Evolutionary conservation across 2,329 filamentous ascomycete species (phyloP).

Genomic region (Aureobasidium lini): DNA sequence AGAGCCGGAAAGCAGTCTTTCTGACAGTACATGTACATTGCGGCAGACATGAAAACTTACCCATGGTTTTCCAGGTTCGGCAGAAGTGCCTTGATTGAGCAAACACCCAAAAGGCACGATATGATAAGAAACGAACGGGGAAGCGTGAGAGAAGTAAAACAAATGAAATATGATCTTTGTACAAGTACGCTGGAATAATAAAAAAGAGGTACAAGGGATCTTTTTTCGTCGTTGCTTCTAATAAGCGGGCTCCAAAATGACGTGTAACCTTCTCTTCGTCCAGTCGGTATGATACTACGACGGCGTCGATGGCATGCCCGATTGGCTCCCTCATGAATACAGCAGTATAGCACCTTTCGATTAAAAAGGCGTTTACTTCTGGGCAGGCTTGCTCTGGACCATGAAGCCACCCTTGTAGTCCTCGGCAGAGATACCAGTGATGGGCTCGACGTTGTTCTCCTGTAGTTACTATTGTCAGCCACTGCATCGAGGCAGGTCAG

Average conservation of each 20-base stretch:
- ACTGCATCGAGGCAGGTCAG: neutral
- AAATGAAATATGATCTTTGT: slow-evolving; percentile 7
- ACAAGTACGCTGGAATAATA: slow-evolving; percentile 12
- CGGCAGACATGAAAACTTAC: no score
- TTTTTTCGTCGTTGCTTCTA: slow-evolving; percentile 10
- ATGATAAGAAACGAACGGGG: no score
- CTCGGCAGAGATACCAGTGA: slow-evolving; percentile 74
- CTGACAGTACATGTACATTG: neutral
- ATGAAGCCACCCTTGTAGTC: slow-evolving; percentile 64
- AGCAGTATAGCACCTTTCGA: neutral
- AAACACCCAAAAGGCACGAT: no score
- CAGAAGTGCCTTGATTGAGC: no score
- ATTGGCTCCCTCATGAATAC: neutral
- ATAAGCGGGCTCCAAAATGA: slow-evolving; percentile 8
- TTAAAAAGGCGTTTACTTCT: neutral
- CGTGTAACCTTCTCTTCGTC: slow-evolving; percentile 11
- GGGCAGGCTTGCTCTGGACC: slow-evolving; percentile 53
- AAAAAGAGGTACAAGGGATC: slow-evolving; percentile 13
- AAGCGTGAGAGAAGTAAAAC: neutral
- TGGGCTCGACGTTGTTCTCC: slow-evolving; percentile 77
- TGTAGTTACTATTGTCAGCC: slow-evolving; percentile 32
- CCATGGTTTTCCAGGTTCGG: no score
- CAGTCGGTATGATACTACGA: neutral
- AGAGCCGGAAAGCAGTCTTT: neutral
- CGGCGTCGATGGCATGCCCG: neutral